These are phyloP conservation scores for Saussurea involucrata DNA, from an alignment of 129 eudicot genomes.

Conservation along the genomic window DNA sequence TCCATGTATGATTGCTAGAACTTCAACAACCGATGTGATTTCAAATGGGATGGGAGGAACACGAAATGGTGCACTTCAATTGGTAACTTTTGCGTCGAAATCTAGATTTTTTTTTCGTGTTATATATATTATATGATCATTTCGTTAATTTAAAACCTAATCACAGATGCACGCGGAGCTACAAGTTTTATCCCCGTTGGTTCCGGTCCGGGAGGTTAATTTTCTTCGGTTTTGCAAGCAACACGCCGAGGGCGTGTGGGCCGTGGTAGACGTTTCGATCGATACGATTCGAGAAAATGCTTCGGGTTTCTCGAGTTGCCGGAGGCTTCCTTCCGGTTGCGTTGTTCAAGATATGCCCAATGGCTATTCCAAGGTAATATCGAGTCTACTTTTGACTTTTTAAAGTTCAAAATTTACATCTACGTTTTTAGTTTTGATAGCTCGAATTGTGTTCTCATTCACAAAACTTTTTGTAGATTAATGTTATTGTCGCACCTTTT, in stretches of 20 bases:
- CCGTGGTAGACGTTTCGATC: slow-evolving; percentile 86
- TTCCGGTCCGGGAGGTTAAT: slow-evolving; percentile 86
- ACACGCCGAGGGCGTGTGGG: slow-evolving; percentile 97
- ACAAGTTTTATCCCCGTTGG: slow-evolving; percentile 92
- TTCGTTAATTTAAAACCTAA: not conserved
- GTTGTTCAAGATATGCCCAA: slow-evolving; percentile 99
- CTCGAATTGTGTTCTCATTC: not conserved
- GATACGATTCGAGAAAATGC: slow-evolving; percentile 66
- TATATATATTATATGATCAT: not conserved
- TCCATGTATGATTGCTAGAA: slow-evolving; percentile 88
- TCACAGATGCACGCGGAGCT: slow-evolving; percentile 86
- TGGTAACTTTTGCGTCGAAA: slow-evolving; percentile 46
- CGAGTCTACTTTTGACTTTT: not conserved
- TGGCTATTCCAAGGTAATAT: slow-evolving; percentile 93
- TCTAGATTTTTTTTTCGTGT: not conserved
- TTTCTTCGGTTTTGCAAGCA: slow-evolving; percentile 96
- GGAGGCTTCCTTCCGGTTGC: slow-evolving; percentile 97
- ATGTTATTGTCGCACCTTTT: slow-evolving; percentile 12
- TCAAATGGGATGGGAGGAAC: slow-evolving; percentile 99
- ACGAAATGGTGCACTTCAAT: slow-evolving; percentile 96
- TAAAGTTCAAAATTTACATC: not conserved
- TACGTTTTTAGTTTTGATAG: not conserved
- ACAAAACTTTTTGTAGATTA: not conserved
- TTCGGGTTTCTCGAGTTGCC: slow-evolving; percentile 50
- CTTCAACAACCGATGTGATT: slow-evolving; percentile 84